Percentiles rank a stretch among this genome's conserved stretches.
Conservation (phyloP, 192 early-diverging fungal species). For the Mortierella alpina region DNA sequence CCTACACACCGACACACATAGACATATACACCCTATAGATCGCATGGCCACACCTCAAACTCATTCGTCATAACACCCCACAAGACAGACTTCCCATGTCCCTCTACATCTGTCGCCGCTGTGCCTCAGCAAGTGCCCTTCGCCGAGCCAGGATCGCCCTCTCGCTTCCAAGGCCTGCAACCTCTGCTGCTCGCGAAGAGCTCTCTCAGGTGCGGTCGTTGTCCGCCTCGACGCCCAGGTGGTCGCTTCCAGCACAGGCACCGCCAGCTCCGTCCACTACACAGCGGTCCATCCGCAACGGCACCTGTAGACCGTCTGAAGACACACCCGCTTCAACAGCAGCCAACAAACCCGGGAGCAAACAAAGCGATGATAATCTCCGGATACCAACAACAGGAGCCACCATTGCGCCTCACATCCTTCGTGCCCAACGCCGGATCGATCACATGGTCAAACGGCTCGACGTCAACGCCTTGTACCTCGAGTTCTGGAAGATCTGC, state of each 20-base stretch:
- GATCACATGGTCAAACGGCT: constrained; percentile 13
- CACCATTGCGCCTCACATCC: background rate
- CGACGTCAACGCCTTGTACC: constrained; percentile 26
- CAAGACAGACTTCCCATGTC: constrained; percentile 19
- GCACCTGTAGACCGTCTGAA: no score
- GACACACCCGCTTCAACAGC: no score
- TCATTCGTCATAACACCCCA: no score
- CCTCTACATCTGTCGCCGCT: constrained; percentile 44
- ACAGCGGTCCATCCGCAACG: no score
- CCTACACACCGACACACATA: background rate
- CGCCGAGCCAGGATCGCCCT: constrained; percentile 1
- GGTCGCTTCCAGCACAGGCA: no score
- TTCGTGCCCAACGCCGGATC: constrained; percentile 4
- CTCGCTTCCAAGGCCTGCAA: background rate
- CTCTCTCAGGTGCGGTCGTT: no score
- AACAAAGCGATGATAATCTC: no score
- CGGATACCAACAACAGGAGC: background rate
- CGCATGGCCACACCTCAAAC: background rate
- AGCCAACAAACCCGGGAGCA: no score
- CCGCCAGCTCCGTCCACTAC: no score
- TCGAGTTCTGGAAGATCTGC: constrained; percentile 45
- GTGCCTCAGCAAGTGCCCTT: constrained; percentile 20
- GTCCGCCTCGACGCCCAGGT: no score
- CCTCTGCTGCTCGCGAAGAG: no score
- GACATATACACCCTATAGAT: background rate